Conservation (phyloP, 129 eudicot species). For the Artemisia argyi region DNA sequence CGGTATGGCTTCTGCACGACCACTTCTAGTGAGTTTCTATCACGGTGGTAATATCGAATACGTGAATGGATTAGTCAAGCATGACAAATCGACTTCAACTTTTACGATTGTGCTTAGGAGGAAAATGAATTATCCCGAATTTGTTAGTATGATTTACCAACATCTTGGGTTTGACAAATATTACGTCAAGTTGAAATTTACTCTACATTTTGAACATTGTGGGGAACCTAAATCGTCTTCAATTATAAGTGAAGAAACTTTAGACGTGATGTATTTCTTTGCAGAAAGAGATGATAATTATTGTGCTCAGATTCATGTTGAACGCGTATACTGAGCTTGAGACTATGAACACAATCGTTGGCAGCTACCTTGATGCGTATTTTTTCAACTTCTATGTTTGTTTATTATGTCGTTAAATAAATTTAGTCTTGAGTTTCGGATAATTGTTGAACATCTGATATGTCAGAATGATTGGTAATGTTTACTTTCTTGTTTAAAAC, state of each 20-base stretch:
- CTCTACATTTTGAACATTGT: conserved; percentile 1
- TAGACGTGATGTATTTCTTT: conserved; percentile 28
- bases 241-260: conserved; percentile 22
- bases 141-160: background rate
- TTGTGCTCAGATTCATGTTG: conserved; percentile 6
- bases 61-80: background rate
- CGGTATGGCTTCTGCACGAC: background rate
- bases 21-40: conserved; percentile 1
- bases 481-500: too few relatives aligned
- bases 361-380: too few relatives aligned
- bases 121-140: background rate
- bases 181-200: background rate
- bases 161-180: background rate
- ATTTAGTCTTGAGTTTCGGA: too few relatives aligned
- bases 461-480: too few relatives aligned
- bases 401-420: too few relatives aligned
- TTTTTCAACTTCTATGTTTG: too few relatives aligned
- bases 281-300: background rate
- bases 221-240: background rate
- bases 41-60: background rate
- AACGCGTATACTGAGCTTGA: too few relatives aligned
- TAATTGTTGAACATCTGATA: too few relatives aligned
- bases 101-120: background rate
- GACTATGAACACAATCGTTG: too few relatives aligned
- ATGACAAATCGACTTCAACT: background rate